These are phyloP conservation scores for Collybia nuda DNA, from an alignment of 768 basidiomycete species.

Conservation along the genomic window DNA sequence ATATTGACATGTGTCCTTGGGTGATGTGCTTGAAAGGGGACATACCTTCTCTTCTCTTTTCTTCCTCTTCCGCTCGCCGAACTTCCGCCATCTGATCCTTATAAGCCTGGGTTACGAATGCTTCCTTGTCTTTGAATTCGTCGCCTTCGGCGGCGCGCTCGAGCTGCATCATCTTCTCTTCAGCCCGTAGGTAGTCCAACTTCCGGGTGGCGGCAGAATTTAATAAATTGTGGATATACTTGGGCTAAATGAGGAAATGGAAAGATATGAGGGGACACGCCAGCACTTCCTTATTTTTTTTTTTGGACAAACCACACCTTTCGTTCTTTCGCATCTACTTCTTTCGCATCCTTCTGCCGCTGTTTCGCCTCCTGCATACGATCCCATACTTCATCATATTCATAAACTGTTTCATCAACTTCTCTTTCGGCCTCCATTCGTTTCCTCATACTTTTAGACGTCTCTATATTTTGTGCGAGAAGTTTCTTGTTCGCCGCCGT, in stretches of 20 bases:
- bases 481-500: conserved; percentile 52
- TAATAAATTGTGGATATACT: conserved; percentile 85
- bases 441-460: conserved; percentile 67
- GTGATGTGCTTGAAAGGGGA: conserved; percentile 5
- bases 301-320: conserved; percentile 61
- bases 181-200: conserved; percentile 87
- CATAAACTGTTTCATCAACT: conserved; percentile 81
- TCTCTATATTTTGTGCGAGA: conserved; percentile 55
- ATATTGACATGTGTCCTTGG: not conserved
- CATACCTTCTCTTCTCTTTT: conserved; percentile 83
- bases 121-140: conserved; percentile 90
- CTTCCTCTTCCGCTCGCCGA: conserved; percentile 89
- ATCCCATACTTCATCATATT: conserved; percentile 97
- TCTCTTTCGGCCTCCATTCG: conserved; percentile 77
- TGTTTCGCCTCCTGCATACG: conserved; percentile 88
- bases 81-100: conserved; percentile 96
- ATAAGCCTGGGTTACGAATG: conserved; percentile 98
- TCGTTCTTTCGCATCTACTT: conserved; percentile 70
- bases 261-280: too few species aligned
- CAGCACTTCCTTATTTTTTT: too few species aligned
- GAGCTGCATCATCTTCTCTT: conserved; percentile 95
- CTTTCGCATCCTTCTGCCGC: conserved; percentile 72
- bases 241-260: conserved; percentile 60
- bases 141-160: conserved; percentile 94
- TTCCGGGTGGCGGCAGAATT: conserved; percentile 82